Evolutionary conservation across 2,329 filamentous ascomycete genomes (phyloP).

Genomic region (Exophiala calicioides): DNA sequence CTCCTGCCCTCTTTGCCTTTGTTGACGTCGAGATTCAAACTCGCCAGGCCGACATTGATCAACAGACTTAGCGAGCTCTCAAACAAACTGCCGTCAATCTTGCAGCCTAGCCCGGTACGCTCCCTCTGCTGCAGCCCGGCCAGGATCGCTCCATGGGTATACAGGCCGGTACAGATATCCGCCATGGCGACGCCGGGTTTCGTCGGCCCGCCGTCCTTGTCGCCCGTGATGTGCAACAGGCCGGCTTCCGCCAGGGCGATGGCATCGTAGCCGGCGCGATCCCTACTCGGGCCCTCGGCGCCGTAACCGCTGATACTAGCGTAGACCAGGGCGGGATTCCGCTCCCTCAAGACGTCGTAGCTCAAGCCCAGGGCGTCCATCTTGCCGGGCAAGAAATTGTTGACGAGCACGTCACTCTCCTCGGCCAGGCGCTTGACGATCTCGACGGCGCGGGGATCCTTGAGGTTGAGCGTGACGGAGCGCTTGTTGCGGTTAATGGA

Average conservation of each 20-base stretch:
- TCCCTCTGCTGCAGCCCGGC: constrained; percentile 27
- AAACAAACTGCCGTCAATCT: constrained; percentile 28
- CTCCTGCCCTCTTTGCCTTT: constrained; percentile 19
- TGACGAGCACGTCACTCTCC: constrained; percentile 27
- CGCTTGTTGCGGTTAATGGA: constrained; percentile 30
- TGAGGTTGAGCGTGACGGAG: constrained; percentile 24
- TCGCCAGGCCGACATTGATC: constrained; percentile 29
- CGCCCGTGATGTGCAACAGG: constrained; percentile 29
- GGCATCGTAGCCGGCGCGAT: constrained; percentile 29
- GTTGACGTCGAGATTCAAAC: constrained; percentile 28
- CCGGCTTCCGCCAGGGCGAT: constrained; percentile 29
- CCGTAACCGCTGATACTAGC: constrained; percentile 43
- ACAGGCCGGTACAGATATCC: constrained; percentile 30
- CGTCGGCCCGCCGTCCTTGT: constrained; percentile 16
- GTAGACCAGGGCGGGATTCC: no score
- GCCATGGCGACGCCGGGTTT: constrained; percentile 29
- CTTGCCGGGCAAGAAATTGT: constrained; percentile 42
- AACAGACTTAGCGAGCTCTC: constrained; percentile 33
- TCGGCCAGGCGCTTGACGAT: constrained; percentile 34
- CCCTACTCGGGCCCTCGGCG: constrained; percentile 41
- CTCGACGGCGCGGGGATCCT: constrained; percentile 11
- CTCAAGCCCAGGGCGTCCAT: constrained; percentile 49
- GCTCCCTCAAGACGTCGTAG: constrained; percentile 43
- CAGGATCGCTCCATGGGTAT: constrained; percentile 28
- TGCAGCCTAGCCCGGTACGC: constrained; percentile 22